These are phyloP conservation scores for Fomitopsis betulina DNA, from an alignment of 1,284 basidiomycete genomes.

Conservation along the genomic window DNA sequence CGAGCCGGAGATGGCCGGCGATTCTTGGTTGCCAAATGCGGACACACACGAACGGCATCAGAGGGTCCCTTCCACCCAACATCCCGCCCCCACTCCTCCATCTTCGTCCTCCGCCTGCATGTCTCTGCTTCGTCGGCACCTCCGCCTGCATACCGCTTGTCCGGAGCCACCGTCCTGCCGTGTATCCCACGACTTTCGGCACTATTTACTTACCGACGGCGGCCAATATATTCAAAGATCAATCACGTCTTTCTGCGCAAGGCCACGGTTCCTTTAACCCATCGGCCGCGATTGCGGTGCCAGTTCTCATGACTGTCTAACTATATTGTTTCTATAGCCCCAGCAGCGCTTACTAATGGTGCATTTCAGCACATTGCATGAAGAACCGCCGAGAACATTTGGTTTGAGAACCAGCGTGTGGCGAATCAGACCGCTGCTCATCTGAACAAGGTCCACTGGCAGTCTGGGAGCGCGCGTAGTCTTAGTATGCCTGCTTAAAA, in stretches of 20 bases:
- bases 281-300: neutral
- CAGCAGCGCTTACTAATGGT: too few relatives aligned
- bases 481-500: too few relatives aligned
- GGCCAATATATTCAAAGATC: neutral
- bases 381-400: too few relatives aligned
- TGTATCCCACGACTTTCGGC: neutral
- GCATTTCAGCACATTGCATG: too few relatives aligned
- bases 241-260: neutral
- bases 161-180: too few relatives aligned
- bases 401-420: too few relatives aligned
- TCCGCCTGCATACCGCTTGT: too few relatives aligned
- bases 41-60: conserved; percentile 4
- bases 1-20: conserved; percentile 11
- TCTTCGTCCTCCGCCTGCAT: neutral
- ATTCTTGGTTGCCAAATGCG: conserved; percentile 12
- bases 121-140: neutral
- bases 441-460: too few relatives aligned
- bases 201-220: neutral
- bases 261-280: neutral
- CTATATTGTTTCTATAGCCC: too few relatives aligned
- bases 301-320: too few relatives aligned
- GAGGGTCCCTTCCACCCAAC: neutral
- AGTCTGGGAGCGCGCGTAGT: too few relatives aligned
- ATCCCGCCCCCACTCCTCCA: neutral
- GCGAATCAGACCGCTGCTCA: too few relatives aligned